Conservation (phyloP, 73 alveolate species). For the Paramecium tetraurelia region DNA sequence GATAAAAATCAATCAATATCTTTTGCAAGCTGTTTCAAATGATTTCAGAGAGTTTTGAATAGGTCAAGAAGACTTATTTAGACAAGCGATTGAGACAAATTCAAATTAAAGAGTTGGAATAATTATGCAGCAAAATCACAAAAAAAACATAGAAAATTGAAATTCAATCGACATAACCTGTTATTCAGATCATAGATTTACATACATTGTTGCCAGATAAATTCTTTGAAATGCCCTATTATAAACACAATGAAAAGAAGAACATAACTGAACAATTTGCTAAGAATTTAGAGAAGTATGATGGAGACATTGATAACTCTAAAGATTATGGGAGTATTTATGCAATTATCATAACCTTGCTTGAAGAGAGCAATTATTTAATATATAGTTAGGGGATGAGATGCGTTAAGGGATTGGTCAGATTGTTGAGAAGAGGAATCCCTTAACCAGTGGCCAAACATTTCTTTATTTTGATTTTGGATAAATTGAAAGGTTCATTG, state of each 20-base stretch:
- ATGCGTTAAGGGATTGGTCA: slow-evolving; percentile 17
- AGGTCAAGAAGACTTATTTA: neutral
- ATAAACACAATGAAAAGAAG: slow-evolving; percentile 30
- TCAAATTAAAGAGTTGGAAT: neutral
- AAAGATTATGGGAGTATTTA: slow-evolving; percentile 27
- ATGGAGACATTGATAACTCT: slow-evolving; percentile 23
- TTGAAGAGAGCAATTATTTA: slow-evolving; percentile 35
- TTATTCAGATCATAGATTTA: neutral
- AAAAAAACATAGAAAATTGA: neutral
- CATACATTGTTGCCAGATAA: slow-evolving; percentile 22
- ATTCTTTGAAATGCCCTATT: slow-evolving; percentile 43
- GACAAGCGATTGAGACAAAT: slow-evolving; percentile 14
- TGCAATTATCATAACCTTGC: neutral
- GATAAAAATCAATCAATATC: neutral
- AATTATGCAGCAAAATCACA: neutral
- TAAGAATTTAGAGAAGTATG: slow-evolving; percentile 10
- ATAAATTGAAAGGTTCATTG: slow-evolving; percentile 21
- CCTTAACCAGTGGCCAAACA: slow-evolving; percentile 32
- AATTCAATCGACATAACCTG: neutral
- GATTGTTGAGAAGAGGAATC: neutral
- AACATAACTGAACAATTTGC: neutral
- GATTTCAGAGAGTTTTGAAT: neutral
- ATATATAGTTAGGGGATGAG: slow-evolving; percentile 42
- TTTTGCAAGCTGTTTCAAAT: neutral
- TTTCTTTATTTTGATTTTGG: slow-evolving; percentile 13